Percentiles rank a stretch among this genome's conserved stretches.
phyloP scores from a whole-genome alignment of 2,329 filamentous ascomycete species.

The Dichotomopilus funicola region DNA sequence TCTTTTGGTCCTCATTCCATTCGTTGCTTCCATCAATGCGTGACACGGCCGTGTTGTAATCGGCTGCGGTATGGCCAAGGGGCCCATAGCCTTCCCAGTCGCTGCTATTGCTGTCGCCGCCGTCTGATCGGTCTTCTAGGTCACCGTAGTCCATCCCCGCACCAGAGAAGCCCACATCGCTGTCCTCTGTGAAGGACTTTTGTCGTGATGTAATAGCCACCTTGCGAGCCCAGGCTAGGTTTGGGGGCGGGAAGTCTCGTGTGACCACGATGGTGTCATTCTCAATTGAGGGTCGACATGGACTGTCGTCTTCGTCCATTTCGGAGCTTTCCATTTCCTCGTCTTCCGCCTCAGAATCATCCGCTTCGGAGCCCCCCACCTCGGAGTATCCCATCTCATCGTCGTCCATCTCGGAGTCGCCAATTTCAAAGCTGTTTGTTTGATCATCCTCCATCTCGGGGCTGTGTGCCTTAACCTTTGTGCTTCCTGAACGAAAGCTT shows the following conservation, averaged over 20 bases:
- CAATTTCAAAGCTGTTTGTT: background rate
- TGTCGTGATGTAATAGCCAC: background rate
- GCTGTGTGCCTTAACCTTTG: background rate
- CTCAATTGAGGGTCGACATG: background rate
- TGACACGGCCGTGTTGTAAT: slow-evolving; percentile 14
- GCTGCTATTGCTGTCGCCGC: slow-evolving; percentile 16
- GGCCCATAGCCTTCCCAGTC: slow-evolving; percentile 22
- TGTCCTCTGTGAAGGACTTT: background rate
- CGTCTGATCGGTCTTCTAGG: slow-evolving; percentile 7
- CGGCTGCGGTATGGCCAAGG: slow-evolving; percentile 11
- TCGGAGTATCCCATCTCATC: background rate
- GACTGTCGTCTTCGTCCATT: background rate
- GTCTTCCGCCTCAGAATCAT: background rate
- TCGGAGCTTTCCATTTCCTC: background rate
- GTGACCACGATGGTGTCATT: background rate
- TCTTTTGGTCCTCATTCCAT: slow-evolving; percentile 30
- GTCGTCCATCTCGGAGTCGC: background rate
- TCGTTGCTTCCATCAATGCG: slow-evolving; percentile 16
- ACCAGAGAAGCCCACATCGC: background rate
- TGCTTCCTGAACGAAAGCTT: background rate
- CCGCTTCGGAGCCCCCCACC: background rate
- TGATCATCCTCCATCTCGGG: background rate
- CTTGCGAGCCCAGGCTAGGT: background rate
- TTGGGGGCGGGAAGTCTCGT: background rate
- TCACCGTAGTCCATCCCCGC: slow-evolving; percentile 1